A percentile compares a stretch with the other conserved stretches of the same genome.
phyloP scores from a whole-genome alignment of 805 yeast species.

The Teunomyces gatunensis region DNA sequence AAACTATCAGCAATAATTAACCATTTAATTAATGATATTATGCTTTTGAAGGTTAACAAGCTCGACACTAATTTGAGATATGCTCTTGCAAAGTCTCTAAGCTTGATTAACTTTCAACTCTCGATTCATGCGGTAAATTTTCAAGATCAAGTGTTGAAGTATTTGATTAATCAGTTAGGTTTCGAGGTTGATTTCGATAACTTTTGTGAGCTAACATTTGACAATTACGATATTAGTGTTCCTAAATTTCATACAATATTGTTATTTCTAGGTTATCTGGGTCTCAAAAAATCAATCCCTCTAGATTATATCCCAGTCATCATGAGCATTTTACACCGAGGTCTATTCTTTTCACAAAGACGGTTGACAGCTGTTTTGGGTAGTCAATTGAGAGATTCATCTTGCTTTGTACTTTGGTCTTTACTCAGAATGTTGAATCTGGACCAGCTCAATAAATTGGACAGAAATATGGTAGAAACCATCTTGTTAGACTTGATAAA shows the following conservation, averaged over 20 bases:
- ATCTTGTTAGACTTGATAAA: slow-evolving; percentile 41
- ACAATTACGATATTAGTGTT: slow-evolving; percentile 33
- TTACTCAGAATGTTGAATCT: slow-evolving; percentile 42
- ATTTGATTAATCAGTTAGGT: slow-evolving; percentile 32
- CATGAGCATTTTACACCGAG: slow-evolving; percentile 40
- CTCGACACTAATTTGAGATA: slow-evolving; percentile 59
- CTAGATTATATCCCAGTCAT: slow-evolving; percentile 17
- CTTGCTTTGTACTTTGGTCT: slow-evolving; percentile 86
- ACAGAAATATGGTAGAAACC: slow-evolving; percentile 14
- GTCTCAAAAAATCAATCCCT: slow-evolving; percentile 29
- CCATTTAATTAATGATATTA: slow-evolving; percentile 40
- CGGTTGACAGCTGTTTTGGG: slow-evolving; percentile 55
- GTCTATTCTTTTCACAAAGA: slow-evolving; percentile 57
- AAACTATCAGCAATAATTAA: slow-evolving; percentile 49
- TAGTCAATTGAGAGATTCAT: slow-evolving; percentile 74
- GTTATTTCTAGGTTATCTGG: slow-evolving; percentile 49
- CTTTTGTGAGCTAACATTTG: slow-evolving; percentile 13
- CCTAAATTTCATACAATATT: slow-evolving; percentile 56
- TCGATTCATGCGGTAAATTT: slow-evolving; percentile 33
- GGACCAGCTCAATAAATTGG: slow-evolving; percentile 2
- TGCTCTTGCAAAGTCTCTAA: slow-evolving; percentile 63
- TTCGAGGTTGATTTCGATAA: neutral
- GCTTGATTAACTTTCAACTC: slow-evolving; percentile 43
- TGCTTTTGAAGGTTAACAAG: slow-evolving; percentile 34
- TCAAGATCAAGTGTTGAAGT: slow-evolving; percentile 41